Conservation (phyloP, 78 protist species). For the Isochrysis galbana region DNA sequence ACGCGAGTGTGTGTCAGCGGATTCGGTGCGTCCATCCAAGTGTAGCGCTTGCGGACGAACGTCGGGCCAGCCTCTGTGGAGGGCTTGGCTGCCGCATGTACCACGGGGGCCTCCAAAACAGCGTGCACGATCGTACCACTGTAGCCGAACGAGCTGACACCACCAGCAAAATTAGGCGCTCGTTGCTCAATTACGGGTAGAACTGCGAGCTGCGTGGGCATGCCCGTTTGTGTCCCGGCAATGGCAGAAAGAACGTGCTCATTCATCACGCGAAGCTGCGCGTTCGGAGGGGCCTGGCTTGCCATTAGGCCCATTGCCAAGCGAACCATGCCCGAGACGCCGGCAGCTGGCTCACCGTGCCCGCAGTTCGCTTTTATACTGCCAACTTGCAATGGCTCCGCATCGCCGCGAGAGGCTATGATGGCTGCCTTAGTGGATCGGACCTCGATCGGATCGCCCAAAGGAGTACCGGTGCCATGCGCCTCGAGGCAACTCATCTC, state of each 20-base stretch:
- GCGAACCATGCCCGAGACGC: not conserved
- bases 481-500: not conserved
- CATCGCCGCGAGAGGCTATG: not conserved
- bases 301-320: constrained; percentile 26
- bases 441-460: constrained; percentile 7
- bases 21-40: not conserved
- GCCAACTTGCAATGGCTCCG: constrained; percentile 44
- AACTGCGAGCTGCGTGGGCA: not conserved
- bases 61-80: not conserved
- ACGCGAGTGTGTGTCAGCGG: not conserved
- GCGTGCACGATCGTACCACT: constrained; percentile 32
- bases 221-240: not conserved
- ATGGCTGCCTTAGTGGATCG: not conserved
- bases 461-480: not conserved
- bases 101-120: not conserved
- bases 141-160: constrained; percentile 16
- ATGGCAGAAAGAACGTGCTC: not conserved
- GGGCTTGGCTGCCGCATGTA: not conserved
- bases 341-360: constrained; percentile 64
- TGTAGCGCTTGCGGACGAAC: not conserved
- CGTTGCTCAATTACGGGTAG: not conserved
- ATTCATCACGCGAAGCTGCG: not conserved
- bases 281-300: constrained; percentile 52
- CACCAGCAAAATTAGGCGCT: not conserved
- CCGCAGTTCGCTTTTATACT: constrained; percentile 73